Percentiles rank a stretch among this genome's conserved stretches.
phyloP scores from a whole-genome alignment of 2,329 filamentous ascomycete genomes.

The Xylariaceae sp. region DNA sequence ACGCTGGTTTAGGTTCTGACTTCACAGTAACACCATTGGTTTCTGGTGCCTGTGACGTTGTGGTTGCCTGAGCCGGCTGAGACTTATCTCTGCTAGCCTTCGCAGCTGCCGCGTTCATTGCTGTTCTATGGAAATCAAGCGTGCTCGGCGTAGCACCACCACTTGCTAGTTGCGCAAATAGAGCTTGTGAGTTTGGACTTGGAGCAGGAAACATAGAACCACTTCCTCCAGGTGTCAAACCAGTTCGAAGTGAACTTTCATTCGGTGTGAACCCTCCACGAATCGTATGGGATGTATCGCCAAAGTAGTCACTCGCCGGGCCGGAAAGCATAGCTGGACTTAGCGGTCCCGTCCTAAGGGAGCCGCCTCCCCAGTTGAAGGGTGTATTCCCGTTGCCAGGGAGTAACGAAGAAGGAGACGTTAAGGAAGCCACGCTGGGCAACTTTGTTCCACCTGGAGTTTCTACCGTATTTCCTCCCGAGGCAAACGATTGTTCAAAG shows the following conservation, averaged over 20 bases:
- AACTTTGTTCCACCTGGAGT: slow-evolving; percentile 81
- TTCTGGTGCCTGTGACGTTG: slow-evolving; percentile 50
- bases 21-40: slow-evolving; percentile 41
- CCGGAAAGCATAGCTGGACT: slow-evolving; percentile 97
- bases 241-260: slow-evolving; percentile 89
- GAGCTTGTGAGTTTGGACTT: slow-evolving; percentile 78
- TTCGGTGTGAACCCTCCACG: slow-evolving; percentile 90
- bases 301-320: slow-evolving; percentile 81
- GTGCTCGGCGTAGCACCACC: slow-evolving; percentile 86
- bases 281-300: slow-evolving; percentile 66
- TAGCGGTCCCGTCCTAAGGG: slow-evolving; percentile 83
- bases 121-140: slow-evolving; percentile 91
- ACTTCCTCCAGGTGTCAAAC: slow-evolving; percentile 88
- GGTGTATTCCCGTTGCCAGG: slow-evolving; percentile 68
- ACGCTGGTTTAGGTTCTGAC: slow-evolving; percentile 44
- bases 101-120: slow-evolving; percentile 71
- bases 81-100: slow-evolving; percentile 46
- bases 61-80: slow-evolving; percentile 30
- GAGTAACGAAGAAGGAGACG: slow-evolving; percentile 79
- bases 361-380: slow-evolving; percentile 78
- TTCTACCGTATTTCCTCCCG: slow-evolving; percentile 57
- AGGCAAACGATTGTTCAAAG: slow-evolving; percentile 90
- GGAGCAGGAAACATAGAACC: slow-evolving; percentile 96
- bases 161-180: slow-evolving; percentile 74
- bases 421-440: slow-evolving; percentile 84